Conservation (phyloP, 2,329 filamentous ascomycete species). For the Alternaria brassicae region DNA sequence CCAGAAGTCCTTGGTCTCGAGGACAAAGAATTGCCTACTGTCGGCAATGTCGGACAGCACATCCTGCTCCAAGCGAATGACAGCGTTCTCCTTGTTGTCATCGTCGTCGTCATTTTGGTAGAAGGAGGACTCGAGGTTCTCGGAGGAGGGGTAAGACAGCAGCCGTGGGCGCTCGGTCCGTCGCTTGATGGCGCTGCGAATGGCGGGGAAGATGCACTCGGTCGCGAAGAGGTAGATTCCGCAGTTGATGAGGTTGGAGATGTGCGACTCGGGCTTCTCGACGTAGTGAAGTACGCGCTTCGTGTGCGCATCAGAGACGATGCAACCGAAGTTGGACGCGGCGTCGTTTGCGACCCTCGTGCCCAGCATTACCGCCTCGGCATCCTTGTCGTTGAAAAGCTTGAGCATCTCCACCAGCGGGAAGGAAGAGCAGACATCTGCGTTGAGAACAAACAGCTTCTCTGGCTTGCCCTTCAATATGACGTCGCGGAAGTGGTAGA, state of each 20-base stretch:
- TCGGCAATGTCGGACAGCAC: slow-evolving; percentile 95
- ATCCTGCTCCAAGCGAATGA: slow-evolving; percentile 95
- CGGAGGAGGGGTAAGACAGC: slow-evolving; percentile 92
- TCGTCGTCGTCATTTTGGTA: slow-evolving; percentile 71
- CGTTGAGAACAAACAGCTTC: slow-evolving; percentile 96
- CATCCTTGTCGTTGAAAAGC: slow-evolving; percentile 92
- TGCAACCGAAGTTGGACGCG: slow-evolving; percentile 96
- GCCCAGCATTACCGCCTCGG: slow-evolving; percentile 94
- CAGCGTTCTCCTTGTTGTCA: slow-evolving; percentile 77
- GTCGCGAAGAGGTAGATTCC: slow-evolving; percentile 97
- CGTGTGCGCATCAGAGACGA: slow-evolving; percentile 91
- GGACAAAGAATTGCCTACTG: slow-evolving; percentile 96
- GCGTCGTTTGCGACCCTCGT: slow-evolving; percentile 90
- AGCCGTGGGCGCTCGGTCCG: slow-evolving; percentile 89
- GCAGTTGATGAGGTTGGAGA: slow-evolving; percentile 98
- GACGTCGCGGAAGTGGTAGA: slow-evolving; percentile 99
- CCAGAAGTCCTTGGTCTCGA: slow-evolving; percentile 99
- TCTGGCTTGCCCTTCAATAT: slow-evolving; percentile 96
- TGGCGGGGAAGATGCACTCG: slow-evolving; percentile 95
- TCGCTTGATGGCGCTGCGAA: slow-evolving; percentile 92
- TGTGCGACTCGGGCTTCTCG: slow-evolving; percentile 97
- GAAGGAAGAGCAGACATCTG: slow-evolving; percentile 98
- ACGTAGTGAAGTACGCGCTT: slow-evolving; percentile 98
- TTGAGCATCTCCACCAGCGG: slow-evolving; percentile 94
- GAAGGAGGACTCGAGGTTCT: slow-evolving; percentile 80